A percentile compares a stretch with the other conserved stretches of the same genome.
Conservation (phyloP, 2,329 filamentous ascomycete genomes). For the Alternaria arborescens region DNA sequence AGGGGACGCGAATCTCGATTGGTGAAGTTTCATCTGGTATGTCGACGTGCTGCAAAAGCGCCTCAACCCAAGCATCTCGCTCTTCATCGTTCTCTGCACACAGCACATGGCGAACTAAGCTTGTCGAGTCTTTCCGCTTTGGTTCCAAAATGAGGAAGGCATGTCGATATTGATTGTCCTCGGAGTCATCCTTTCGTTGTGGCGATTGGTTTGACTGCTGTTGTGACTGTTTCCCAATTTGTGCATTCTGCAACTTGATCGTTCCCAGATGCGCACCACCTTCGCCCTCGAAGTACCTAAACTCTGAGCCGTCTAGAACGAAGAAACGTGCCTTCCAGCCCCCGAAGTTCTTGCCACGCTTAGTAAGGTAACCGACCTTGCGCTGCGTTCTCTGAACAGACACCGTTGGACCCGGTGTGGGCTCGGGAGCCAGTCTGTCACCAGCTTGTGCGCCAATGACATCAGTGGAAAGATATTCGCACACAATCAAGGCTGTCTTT, state of each 20-base stretch:
- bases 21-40: slow-evolving; percentile 61
- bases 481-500: slow-evolving; percentile 78
- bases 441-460: slow-evolving; percentile 66
- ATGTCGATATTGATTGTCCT: slow-evolving; percentile 94
- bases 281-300: slow-evolving; percentile 92
- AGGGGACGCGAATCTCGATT: slow-evolving; percentile 55
- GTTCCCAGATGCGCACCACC: slow-evolving; percentile 90
- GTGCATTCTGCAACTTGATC: slow-evolving; percentile 88
- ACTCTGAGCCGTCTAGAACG: slow-evolving; percentile 71
- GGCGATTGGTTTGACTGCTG: slow-evolving; percentile 67
- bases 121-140: slow-evolving; percentile 92
- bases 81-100: slow-evolving; percentile 95
- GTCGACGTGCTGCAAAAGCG: slow-evolving; percentile 88
- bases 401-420: slow-evolving; percentile 53
- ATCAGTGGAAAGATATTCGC: slow-evolving; percentile 81
- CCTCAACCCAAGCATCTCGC: slow-evolving; percentile 92
- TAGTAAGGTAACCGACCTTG: slow-evolving; percentile 92
- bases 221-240: slow-evolving; percentile 91
- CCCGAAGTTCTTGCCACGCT: slow-evolving; percentile 97
- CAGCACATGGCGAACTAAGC: slow-evolving; percentile 88
- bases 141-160: slow-evolving; percentile 95
- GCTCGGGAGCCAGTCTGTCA: slow-evolving; percentile 65
- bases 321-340: slow-evolving; percentile 93
- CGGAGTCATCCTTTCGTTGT: slow-evolving; percentile 72
- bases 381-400: slow-evolving; percentile 63